These are phyloP conservation scores for Pseudonitzschia pungens DNA, from an alignment of 108 stramenopile species.

Conservation along the genomic window DNA sequence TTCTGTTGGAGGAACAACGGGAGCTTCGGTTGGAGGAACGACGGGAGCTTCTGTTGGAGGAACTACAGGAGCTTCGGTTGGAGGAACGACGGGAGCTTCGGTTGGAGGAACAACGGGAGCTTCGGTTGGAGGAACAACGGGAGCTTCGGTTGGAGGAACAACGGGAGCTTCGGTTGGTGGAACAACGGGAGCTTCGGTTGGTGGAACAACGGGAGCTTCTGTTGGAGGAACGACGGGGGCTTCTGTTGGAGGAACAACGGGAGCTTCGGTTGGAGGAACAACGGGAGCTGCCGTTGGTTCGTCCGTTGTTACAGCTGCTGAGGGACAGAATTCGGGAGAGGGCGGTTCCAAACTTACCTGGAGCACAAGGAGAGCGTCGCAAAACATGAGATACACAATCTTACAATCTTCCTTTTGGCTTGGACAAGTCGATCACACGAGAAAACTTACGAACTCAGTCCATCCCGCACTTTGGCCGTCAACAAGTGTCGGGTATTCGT, in stretches of 20 bases:
- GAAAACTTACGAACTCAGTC: slow-evolving; percentile 35
- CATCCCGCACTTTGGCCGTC: slow-evolving; percentile 29
- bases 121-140: slow-evolving; percentile 10
- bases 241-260: background rate
- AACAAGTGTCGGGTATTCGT: slow-evolving; percentile 28
- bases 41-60: background rate
- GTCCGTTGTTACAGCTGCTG: slow-evolving; percentile 5
- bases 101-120: slow-evolving; percentile 12
- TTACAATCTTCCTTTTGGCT: background rate
- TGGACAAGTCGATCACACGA: background rate
- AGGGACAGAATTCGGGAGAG: slow-evolving; percentile 8
- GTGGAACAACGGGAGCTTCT: slow-evolving; percentile 2
- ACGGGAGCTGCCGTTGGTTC: background rate
- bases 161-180: background rate
- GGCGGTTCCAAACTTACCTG: slow-evolving; percentile 22
- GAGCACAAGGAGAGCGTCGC: background rate
- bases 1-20: background rate
- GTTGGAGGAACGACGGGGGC: background rate
- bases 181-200: slow-evolving; percentile 15
- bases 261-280: background rate
- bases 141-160: background rate
- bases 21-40: background rate
- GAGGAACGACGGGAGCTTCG: background rate
- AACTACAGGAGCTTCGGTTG: no score
- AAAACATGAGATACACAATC: background rate